Base-by-base conservation (phyloP, 495 filamentous ascomycete genomes). In the Apiosordaria backusii region DNA sequence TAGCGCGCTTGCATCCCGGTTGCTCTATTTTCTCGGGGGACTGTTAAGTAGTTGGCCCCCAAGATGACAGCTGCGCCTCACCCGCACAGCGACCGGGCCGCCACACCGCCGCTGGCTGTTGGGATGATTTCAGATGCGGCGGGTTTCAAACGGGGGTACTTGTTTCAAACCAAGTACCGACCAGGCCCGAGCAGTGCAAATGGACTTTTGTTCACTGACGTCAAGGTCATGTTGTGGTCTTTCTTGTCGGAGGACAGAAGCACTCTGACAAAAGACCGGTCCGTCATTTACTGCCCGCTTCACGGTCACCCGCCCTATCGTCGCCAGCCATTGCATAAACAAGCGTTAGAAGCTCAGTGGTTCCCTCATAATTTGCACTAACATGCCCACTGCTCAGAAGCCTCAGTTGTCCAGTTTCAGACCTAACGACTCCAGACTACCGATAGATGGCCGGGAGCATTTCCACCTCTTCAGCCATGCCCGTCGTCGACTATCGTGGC, bases 131-230 rank as follows among this genome's bases (percentile, higher is more conserved):
- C 52, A 55, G 52, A 55, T 55, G 52, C 52, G 52, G 52, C 52
- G 52, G 52, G 52, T 55, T 19, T 55, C 52, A 55, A 55, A 55
- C 52, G 22, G 52, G 52, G 52, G 52, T 19, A 55, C 52, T 55
- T 23, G 52, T 55, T 55, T 55, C 52, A 55, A 55, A 55, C 52
- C 52, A 55, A 23, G 22, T 55, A 55, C 52, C 52, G 52, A 18
- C 52, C 52, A 18, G n/a, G 22, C 5, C 52, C 52, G n/a, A 19
- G 16, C 19, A 55, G 5, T 55, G n/a, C 52, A 23, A 55, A 18
- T 18, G n/a, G 52, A 55, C 22, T 55, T 23, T 55, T 55, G 15
- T 21, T 5, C 52, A 21, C 22, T 55, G 52, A 55, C 52, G n/a
- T 23, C 19, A 23, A 23, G 52, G 52, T 55, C 52, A n/a, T 21